Percentiles rank a stretch among this genome's conserved stretches.
Conservation (phyloP, 2,329 filamentous ascomycete genomes). For the Colletotrichum trifolii region DNA sequence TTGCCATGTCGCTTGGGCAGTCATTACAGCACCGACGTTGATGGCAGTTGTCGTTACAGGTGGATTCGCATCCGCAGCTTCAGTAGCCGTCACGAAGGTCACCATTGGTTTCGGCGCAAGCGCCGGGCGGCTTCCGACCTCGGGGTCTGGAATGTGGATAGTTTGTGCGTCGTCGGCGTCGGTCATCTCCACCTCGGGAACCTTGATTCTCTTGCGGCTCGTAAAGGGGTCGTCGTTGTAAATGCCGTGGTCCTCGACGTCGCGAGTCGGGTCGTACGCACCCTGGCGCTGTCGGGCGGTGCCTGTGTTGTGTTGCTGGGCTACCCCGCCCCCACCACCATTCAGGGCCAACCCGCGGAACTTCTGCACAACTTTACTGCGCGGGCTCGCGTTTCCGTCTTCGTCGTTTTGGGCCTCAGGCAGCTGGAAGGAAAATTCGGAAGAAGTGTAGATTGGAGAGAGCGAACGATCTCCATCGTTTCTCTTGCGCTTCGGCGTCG, state of each 20-base stretch:
- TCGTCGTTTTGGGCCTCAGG: conserved; percentile 47
- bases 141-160: conserved; percentile 35
- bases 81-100: background rate
- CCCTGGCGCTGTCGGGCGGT: conserved; percentile 29
- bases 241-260: conserved; percentile 41
- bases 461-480: conserved; percentile 47
- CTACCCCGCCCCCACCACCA: conserved; percentile 57
- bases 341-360: conserved; percentile 63
- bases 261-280: conserved; percentile 31
- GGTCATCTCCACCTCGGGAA: conserved; percentile 47
- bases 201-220: conserved; percentile 52
- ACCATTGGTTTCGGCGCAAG: conserved; percentile 3
- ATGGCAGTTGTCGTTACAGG: conserved; percentile 37
- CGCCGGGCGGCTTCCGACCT: conserved; percentile 21
- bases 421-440: conserved; percentile 59
- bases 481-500: conserved; percentile 61
- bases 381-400: conserved; percentile 64
- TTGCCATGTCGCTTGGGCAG: conserved; percentile 36
- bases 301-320: conserved; percentile 37
- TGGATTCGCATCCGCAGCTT: conserved; percentile 8
- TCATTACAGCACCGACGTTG: conserved; percentile 2
- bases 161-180: conserved; percentile 31
- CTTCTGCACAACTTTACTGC: conserved; percentile 61
- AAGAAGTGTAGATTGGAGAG: conserved; percentile 42
- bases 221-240: conserved; percentile 44